These are phyloP conservation scores for Pseudoturritis turrita DNA, from an alignment of 345 rosid species.

Conservation along the genomic window DNA sequence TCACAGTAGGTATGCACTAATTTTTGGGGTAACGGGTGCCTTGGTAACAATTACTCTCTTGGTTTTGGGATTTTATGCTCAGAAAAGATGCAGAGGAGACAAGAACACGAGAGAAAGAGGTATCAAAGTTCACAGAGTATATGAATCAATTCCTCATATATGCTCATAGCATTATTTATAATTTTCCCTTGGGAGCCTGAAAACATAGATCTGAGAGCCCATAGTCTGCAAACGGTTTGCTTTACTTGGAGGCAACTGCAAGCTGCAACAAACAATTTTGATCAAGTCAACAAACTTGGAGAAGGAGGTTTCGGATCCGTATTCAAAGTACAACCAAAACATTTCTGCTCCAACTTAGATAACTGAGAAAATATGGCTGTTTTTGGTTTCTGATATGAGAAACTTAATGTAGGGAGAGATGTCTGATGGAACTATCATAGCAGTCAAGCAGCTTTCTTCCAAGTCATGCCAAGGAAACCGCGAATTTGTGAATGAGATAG, in stretches of 20 bases:
- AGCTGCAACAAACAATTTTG: slow-evolving; percentile 19
- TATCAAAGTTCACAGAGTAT: neutral
- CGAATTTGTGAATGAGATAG: slow-evolving; percentile 41
- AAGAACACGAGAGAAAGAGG: neutral
- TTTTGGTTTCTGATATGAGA: neutral
- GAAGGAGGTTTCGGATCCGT: slow-evolving; percentile 28
- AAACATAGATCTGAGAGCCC: neutral
- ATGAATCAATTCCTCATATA: neutral
- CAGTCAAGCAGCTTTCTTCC: slow-evolving; percentile 41
- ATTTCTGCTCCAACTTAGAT: neutral
- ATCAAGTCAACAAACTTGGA: slow-evolving; percentile 14
- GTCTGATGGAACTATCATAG: slow-evolving; percentile 27
- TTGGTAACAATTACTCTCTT: neutral
- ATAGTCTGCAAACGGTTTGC: neutral
- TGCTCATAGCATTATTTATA: neutral
- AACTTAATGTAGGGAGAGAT: slow-evolving; percentile 22
- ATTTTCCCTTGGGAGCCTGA: neutral
- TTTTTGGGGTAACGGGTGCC: neutral
- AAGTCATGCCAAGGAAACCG: slow-evolving; percentile 42
- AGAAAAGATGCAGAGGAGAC: slow-evolving; percentile 13
- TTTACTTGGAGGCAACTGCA: slow-evolving; percentile 15
- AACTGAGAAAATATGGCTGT: neutral
- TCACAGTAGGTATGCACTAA: neutral
- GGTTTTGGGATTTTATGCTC: slow-evolving; percentile 24
- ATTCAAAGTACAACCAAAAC: too few species aligned